Conservation (phyloP, 257 asterid species). For the Ilex asprella region DNA sequence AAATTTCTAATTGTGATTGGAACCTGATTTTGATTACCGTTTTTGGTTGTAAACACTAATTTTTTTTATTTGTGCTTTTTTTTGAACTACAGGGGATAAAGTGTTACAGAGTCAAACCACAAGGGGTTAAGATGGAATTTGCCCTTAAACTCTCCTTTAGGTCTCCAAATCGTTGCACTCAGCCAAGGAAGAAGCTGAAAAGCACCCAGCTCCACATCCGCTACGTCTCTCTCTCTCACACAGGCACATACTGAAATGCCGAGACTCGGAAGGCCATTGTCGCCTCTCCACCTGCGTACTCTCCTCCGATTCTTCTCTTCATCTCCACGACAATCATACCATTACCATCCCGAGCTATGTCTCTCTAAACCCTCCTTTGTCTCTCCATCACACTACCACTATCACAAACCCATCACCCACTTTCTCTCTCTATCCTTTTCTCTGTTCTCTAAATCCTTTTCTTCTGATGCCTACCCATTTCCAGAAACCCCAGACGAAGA, state of each 20-base stretch:
- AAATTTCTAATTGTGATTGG: too few species aligned
- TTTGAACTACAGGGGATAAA: too few species aligned
- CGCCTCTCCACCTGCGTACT: conserved; percentile 41
- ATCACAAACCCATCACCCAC: conserved; percentile 6
- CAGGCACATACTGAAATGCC: conserved; percentile 41
- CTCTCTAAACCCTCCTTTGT: conserved; percentile 6
- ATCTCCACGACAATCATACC: conserved; percentile 17
- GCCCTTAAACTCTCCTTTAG: too few species aligned
- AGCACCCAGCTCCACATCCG: too few species aligned
- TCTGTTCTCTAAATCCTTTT: conserved; percentile 29
- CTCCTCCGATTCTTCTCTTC: conserved; percentile 37
- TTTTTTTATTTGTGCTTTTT: too few species aligned
- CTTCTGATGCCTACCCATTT: conserved; percentile 20
- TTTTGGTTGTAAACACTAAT: too few species aligned
- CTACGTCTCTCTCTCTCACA: neutral
- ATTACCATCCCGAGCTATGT: conserved; percentile 5
- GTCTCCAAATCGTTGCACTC: too few species aligned
- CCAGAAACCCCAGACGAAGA: conserved; percentile 18
- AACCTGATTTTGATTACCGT: too few species aligned
- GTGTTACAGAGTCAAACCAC: too few species aligned
- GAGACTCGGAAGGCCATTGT: conserved; percentile 28
- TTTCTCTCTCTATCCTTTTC: conserved; percentile 7
- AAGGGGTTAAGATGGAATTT: too few species aligned
- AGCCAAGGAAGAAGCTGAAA: too few species aligned
- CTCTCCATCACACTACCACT: conserved; percentile 12